Base-by-base conservation (phyloP, 495 filamentous ascomycete genomes). In the Thozetella sp. region DNA sequence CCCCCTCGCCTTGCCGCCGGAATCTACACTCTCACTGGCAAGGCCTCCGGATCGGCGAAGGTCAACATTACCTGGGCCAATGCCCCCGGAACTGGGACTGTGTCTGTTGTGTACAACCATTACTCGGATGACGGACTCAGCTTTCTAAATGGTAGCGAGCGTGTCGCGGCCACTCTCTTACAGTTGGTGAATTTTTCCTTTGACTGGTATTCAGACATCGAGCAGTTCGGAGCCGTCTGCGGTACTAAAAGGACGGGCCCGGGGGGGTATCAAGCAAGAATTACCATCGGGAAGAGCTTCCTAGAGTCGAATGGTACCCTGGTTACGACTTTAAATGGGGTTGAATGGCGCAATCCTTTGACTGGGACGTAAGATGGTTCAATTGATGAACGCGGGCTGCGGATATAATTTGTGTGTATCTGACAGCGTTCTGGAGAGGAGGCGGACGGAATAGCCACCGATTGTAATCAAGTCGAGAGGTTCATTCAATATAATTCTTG, bases 121-220 rank as follows among this genome's bases (percentile, higher is more conserved):
- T 70, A 45, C 50, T 64, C 62, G 1, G 54, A 63, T 25, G 58
- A 64, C 34, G 56, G 63, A 19, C 13, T 43, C 3, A 55, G 61
- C 25, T 64, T 68, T 40, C 54, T 68, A 2, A 12, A 53, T 30
- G 57, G 65, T 2, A 19, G 20, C 19, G 68, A 66, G 40, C 51
- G 60, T 17, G 62, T 67, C 10, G 65, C 61, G 10, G 12, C 27
- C 17, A 37, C 34, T 0, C 45, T 24, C 17, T 57, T 22, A 27
- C 24, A 23, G 0, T 2, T 59, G 22, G 58, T 53, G 11, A 20
- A 59, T n/a, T 56, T 24, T 23, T 22, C 24, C 1, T 3, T 60
- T 4, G 63, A 63, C 51, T 68, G 65, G 65, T 63, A 54, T 50
- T 68, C 65, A 20, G 54, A 58, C 34, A 22, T 68, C 23, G 22